A percentile compares a stretch with the other conserved stretches of the same genome.
Conservation (phyloP, 352 stramenopile species). For the Globisporangium canariense region DNA sequence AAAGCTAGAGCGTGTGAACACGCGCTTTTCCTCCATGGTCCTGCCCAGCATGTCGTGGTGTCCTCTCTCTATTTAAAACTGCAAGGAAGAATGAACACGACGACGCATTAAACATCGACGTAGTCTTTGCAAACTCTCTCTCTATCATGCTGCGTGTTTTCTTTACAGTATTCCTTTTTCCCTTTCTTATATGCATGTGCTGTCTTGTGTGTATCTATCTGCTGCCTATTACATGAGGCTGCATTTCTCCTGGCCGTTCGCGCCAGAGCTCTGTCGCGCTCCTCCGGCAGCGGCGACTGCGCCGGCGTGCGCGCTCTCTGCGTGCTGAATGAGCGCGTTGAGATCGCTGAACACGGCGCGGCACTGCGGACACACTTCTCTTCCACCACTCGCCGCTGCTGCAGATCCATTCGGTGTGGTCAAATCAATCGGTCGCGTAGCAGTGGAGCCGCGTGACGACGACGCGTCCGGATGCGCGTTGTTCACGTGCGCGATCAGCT, state of each 20-base stretch:
- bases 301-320: slow-evolving; percentile 42
- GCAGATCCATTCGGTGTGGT: neutral
- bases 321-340: slow-evolving; percentile 55
- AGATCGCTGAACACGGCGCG: slow-evolving; percentile 51
- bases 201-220: neutral
- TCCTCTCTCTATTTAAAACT: slow-evolving; percentile 13
- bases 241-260: slow-evolving; percentile 51
- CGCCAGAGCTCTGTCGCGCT: neutral
- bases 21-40: too few species aligned
- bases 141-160: neutral
- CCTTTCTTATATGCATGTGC: neutral
- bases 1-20: too few species aligned
- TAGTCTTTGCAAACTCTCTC: slow-evolving; percentile 1
- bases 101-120: slow-evolving; percentile 2
- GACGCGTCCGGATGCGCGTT: slow-evolving; percentile 49
- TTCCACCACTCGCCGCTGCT: slow-evolving; percentile 13
- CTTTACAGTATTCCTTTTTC: neutral
- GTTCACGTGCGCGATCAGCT: slow-evolving; percentile 77
- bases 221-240: slow-evolving; percentile 38
- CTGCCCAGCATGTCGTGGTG: too few species aligned
- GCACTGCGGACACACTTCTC: slow-evolving; percentile 72
- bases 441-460: slow-evolving; percentile 5
- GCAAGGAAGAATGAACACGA: neutral
- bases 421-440: slow-evolving; percentile 4
- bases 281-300: slow-evolving; percentile 16